Percentiles rank a stretch among this genome's conserved stretches.
Conservation (phyloP, 140 eudicot genomes). For the Erigeron philadelphicus region DNA sequence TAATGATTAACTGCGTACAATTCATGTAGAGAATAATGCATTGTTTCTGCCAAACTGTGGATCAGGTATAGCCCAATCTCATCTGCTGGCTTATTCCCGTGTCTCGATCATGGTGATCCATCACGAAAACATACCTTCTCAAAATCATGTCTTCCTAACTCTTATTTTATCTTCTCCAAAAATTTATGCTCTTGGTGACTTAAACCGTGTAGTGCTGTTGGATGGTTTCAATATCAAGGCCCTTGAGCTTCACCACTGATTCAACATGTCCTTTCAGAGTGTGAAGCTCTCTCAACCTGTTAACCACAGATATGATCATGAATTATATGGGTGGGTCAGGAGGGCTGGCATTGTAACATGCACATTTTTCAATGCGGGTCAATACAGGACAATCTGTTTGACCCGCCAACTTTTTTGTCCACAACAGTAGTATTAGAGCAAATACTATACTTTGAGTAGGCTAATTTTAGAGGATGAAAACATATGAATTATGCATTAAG, state of each 20-base stretch:
- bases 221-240: constrained; percentile 72
- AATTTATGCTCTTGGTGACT: constrained; percentile 8
- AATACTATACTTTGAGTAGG: neutral
- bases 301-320: neutral
- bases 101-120: constrained; percentile 31
- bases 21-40: constrained; percentile 19
- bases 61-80: constrained; percentile 32
- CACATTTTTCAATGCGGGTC: neutral
- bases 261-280: constrained; percentile 84
- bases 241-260: constrained; percentile 86
- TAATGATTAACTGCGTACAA: constrained; percentile 20
- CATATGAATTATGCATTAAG: neutral
- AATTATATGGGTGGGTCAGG: neutral
- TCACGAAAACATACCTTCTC: constrained; percentile 31
- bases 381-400: neutral
- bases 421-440: too few relatives aligned
- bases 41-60: constrained; percentile 27
- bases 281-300: constrained; percentile 81
- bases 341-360: neutral
- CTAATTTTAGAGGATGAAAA: neutral
- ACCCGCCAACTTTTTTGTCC: neutral
- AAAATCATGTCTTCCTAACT: constrained; percentile 39
- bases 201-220: constrained; percentile 80
- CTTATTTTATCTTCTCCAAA: constrained; percentile 31
- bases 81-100: constrained; percentile 40